Percentiles rank a stretch among this genome's conserved stretches.
Evolutionary conservation across 331 rosid species (phyloP).

Genomic region (Erythrophleum ivorense): DNA sequence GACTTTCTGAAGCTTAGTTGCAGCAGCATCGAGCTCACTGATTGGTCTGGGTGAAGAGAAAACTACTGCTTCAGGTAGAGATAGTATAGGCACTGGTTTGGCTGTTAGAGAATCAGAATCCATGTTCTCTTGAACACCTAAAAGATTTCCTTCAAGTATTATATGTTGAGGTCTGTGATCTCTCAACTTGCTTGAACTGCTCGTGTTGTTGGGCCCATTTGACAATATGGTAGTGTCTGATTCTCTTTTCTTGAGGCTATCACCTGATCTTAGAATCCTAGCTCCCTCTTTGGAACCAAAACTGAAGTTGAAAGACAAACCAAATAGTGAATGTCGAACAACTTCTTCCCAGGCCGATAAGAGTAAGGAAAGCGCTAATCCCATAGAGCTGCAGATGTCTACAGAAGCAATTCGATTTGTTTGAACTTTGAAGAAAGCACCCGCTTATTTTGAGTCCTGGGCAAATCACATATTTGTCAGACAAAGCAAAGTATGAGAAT

Average conservation of each 20-base stretch:
- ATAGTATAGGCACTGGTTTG: conserved; percentile 62
- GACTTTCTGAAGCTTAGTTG: conserved; percentile 82
- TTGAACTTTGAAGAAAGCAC: conserved; percentile 8
- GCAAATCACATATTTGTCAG: background rate
- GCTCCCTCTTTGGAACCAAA: conserved; percentile 56
- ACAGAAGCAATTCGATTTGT: conserved; percentile 28
- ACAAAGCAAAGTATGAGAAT: background rate
- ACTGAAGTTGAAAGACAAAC: conserved; percentile 39
- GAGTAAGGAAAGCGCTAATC: conserved; percentile 66
- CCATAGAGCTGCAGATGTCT: conserved; percentile 45
- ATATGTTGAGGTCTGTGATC: conserved; percentile 66
- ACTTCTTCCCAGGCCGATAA: conserved; percentile 71
- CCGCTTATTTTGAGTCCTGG: conserved; percentile 43
- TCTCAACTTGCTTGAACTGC: conserved; percentile 50
- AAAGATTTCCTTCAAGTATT: conserved; percentile 50
- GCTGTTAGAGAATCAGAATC: conserved; percentile 22
- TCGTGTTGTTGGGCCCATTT: conserved; percentile 31
- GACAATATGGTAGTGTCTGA: conserved; percentile 38
- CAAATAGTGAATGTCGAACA: conserved; percentile 44
- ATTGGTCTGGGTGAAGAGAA: conserved; percentile 79
- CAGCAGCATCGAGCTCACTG: conserved; percentile 85
- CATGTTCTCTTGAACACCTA: conserved; percentile 46
- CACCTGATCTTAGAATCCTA: conserved; percentile 51
- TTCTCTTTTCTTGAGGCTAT: conserved; percentile 64
- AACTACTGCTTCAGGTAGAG: conserved; percentile 64